Evolutionary conservation across 1,284 basidiomycete genomes (phyloP), one percentile per base, ranked within the genome.

Genomic region (Pseudozyma sp.): DNA sequence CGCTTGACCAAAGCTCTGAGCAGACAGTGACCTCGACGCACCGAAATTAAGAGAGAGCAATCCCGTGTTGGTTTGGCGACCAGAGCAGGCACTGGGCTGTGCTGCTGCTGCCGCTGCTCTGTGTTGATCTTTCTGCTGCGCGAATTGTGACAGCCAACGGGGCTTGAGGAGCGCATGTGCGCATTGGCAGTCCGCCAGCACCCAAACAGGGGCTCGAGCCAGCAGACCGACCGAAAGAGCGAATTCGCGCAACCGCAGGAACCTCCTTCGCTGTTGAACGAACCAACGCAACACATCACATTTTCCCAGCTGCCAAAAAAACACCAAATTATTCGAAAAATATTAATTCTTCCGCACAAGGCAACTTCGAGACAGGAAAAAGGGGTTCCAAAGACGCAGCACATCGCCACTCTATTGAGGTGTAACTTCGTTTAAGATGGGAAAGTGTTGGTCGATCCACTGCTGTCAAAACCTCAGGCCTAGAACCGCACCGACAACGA

Each of bases 251-350:
- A 62, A 9, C 49, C 19, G 30, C 39, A 16, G 34, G 40, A 47
- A 31, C 17, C 40, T 43, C 49, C 24, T 24, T 24, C 24, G 24
- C 14, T 11, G 10, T 51, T 2, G 29, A 52, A 68, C 54, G 54
- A 54, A 68, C 60, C 59, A 54, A 68, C 54, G 66, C 66, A 54
- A 63, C 59, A 68, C 55, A 53, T 68, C 59, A 68, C 66, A 53
- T 68, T 62, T 68, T 54, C 31, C n/a, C 34, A 13, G 43, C 42
- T 47, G 37, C 34, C 4, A 1, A 37, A 9, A 10, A 9, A 14
- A 37, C 35, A 10, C 35, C 35, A 37, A 37, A 37, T 37, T 37
- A 10, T 14, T 37, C 4, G 24, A 24, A 37, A 37, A 37, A 37
- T 37, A 35, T 7, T 13, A 37, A 37, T 14, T 10, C 8, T 14